Conservation (phyloP, 2,329 filamentous ascomycete species). For the Diaporthe capsici region DNA sequence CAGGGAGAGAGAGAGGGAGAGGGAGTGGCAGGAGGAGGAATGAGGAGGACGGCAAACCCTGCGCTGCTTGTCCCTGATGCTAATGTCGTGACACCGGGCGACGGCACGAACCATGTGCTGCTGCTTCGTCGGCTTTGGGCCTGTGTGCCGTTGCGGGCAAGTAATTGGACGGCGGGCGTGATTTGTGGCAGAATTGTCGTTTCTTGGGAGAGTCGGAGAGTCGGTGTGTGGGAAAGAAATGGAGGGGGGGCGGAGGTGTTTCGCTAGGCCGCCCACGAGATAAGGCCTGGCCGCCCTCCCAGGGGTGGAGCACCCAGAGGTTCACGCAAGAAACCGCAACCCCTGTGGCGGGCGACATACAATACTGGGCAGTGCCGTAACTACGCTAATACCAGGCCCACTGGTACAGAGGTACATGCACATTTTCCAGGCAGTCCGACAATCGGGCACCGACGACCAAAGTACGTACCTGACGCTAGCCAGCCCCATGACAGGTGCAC, state of each 20-base stretch:
- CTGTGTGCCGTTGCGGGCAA: slow-evolving; percentile 25
- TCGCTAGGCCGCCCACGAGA: slow-evolving; percentile 35
- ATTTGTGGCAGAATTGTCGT: slow-evolving; percentile 29
- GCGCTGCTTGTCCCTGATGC: slow-evolving; percentile 33
- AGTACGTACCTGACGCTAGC: slow-evolving; percentile 22
- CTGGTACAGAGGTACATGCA: background rate
- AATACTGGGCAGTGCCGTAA: slow-evolving; percentile 2
- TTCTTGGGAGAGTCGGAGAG: slow-evolving; percentile 33
- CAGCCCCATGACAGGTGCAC: background rate
- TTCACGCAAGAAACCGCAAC: slow-evolving; percentile 4
- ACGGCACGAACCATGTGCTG: slow-evolving; percentile 27
- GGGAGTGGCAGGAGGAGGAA: background rate
- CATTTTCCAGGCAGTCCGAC: background rate
- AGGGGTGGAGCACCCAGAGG: slow-evolving; percentile 13
- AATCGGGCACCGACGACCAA: slow-evolving; percentile 18
- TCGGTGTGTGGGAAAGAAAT: slow-evolving; percentile 39
- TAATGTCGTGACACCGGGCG: slow-evolving; percentile 10
- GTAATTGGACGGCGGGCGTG: slow-evolving; percentile 21
- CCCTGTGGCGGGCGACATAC: background rate
- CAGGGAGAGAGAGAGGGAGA: background rate
- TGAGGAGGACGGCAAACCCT: slow-evolving; percentile 27
- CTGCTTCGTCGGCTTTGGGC: slow-evolving; percentile 12
- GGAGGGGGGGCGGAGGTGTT: slow-evolving; percentile 38
- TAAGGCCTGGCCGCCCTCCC: slow-evolving; percentile 33
- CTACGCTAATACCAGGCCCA: background rate